Evolutionary conservation across 805 yeast species (phyloP).

Genomic region (Candida maltosa): DNA sequence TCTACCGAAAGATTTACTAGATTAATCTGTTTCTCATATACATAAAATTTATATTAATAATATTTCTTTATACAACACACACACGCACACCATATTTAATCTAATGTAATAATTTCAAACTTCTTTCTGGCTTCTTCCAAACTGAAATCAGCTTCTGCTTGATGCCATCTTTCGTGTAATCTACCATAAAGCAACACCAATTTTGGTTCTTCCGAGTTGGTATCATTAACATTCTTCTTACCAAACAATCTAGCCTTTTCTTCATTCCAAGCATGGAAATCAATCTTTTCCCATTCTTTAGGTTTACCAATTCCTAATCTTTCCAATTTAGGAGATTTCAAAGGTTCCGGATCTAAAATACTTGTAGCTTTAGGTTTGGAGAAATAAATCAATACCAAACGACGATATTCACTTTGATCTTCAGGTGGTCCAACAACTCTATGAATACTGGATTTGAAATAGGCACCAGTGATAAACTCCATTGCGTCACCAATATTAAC

Average conservation of each 20-base stretch:
- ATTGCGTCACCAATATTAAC: slow-evolving; percentile 29
- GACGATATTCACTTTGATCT: slow-evolving; percentile 19
- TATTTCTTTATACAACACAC: no score
- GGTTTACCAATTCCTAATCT: slow-evolving; percentile 20
- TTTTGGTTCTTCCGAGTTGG: slow-evolving; percentile 33
- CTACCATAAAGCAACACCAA: slow-evolving; percentile 38
- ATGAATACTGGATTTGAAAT: slow-evolving; percentile 24
- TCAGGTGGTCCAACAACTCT: slow-evolving; percentile 25
- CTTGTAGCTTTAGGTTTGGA: slow-evolving; percentile 18
- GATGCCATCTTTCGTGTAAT: slow-evolving; percentile 44
- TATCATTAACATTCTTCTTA: slow-evolving; percentile 30
- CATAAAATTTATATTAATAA: no score
- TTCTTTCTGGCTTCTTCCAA: slow-evolving; percentile 23
- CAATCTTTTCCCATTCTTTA: slow-evolving; percentile 25
- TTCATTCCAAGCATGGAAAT: slow-evolving; percentile 29
- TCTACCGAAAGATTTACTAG: no score
- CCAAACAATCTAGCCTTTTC: slow-evolving; percentile 47
- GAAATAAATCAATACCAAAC: slow-evolving; percentile 24
- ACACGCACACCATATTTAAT: no score
- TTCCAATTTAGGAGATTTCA: slow-evolving; percentile 21
- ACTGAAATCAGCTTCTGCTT: slow-evolving; percentile 21
- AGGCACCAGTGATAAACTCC: slow-evolving; percentile 30
- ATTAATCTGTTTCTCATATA: no score
- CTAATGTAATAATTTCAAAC: slow-evolving; percentile 18
- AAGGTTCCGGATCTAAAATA: slow-evolving; percentile 21